Evolutionary conservation across 2,329 filamentous ascomycete species (phyloP), one percentile per base, ranked within the genome.

Genomic region (Onygena corvina): DNA sequence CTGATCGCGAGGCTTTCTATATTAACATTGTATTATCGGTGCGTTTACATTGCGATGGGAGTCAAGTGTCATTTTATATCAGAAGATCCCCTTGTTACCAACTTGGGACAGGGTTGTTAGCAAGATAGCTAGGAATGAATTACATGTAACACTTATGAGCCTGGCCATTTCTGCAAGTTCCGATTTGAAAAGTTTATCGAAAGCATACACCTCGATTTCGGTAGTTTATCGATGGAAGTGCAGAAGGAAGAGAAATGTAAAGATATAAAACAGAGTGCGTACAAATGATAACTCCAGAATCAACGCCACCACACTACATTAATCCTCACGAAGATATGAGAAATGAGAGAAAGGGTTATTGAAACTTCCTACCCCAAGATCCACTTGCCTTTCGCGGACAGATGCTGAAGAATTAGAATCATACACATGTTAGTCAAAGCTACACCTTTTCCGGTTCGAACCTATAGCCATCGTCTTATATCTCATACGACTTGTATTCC

Each of bases 401-500:
- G 42, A 16, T 14, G 14, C 9, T n/a, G 30, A 23, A n/a, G 23
- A 25, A 46, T 31, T 16, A 46, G 18, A 29, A 29, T 29, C 42
- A 46, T 40, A 40, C 36, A 40, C 36, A 29, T 29, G 20, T 40
- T 21, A 40, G 20, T 18, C 18, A 40, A 40, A 40, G 36, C 36
- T 40, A 40, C 18, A n/a, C n/a, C 20, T 23, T 23, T 6, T 40
- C 36, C 25, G 30, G 16, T 14, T 16, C n/a, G 14, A 30, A 9
- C n/a, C 25, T 25, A 7, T 16, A 5, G 14, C 20, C 25, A 46
- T 3, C 29, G 14, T 9, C 49, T 64, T 62, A 70, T 56, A 71
- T 59, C 34, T 71, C 68, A 52, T 68, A 61, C 29, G 60, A 61
- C 53, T 68, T 70, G 58, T 62, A 69, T 49, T 70, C 67, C 18